phyloP scores from a whole-genome alignment of 495 filamentous ascomycete genomes.

The Acidiella bohemica region DNA sequence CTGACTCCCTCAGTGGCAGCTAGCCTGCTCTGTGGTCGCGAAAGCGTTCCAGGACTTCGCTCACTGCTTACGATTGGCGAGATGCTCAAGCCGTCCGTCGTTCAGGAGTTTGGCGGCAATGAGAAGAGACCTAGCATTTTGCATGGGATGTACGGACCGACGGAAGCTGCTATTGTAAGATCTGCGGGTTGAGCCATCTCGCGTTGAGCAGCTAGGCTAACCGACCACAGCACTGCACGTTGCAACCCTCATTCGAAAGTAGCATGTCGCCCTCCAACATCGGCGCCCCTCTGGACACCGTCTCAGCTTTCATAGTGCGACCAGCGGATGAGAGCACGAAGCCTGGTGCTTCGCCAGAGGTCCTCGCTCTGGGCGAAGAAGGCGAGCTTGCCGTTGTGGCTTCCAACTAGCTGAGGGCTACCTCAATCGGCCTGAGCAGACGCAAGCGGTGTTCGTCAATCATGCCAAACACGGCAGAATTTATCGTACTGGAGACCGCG shows the following conservation, averaged over 20 bases:
- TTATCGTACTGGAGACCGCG: constrained; percentile 81
- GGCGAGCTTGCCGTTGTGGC: constrained; percentile 76
- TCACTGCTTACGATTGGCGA: constrained; percentile 73
- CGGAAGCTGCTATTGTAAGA: constrained; percentile 74
- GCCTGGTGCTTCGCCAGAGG: constrained; percentile 25
- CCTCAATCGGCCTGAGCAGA: constrained; percentile 69
- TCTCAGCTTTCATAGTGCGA: constrained; percentile 56
- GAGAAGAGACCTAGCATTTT: constrained; percentile 37
- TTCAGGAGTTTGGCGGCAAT: constrained; percentile 54
- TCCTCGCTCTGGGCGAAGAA: constrained; percentile 50
- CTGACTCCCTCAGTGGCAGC: constrained; percentile 70
- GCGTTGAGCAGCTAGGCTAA: too few relatives aligned
- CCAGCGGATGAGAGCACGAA: constrained; percentile 16
- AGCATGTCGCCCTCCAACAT: constrained; percentile 49
- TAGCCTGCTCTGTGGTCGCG: constrained; percentile 47
- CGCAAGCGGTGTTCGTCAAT: constrained; percentile 51
- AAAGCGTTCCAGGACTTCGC: constrained; percentile 44
- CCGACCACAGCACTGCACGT: constrained; percentile 59
- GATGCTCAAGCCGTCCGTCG: constrained; percentile 61
- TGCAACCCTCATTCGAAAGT: constrained; percentile 35
- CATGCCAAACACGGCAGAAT: constrained; percentile 41
- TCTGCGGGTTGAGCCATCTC: too few relatives aligned
- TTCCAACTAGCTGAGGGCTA: constrained; percentile 67
- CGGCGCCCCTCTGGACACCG: constrained; percentile 58
- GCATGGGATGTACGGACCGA: constrained; percentile 80